Conservation (phyloP, 495 filamentous ascomycete genomes). For the Trichoderma erinaceum region DNA sequence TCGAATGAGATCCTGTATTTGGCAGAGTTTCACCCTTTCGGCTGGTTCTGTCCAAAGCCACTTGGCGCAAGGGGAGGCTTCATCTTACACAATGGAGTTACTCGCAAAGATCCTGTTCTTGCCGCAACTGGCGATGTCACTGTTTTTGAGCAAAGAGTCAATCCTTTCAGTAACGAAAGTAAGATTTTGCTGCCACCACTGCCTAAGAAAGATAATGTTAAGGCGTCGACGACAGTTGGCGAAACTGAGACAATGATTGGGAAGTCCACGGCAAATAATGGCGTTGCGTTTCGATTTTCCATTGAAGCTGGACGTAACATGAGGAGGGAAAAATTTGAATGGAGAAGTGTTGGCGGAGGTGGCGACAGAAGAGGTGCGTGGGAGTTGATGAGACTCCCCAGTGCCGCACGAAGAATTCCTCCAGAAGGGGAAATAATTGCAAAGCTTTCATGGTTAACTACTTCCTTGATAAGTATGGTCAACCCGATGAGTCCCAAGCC, state of each 20-base stretch:
- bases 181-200: neutral
- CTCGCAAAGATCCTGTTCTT: neutral
- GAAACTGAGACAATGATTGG: neutral
- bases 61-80: neutral
- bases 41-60: neutral
- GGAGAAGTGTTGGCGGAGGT: neutral
- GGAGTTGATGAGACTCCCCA: neutral
- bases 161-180: neutral
- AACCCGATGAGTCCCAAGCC: neutral
- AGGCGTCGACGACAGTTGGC: neutral
- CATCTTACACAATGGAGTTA: neutral
- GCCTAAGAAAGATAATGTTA: neutral
- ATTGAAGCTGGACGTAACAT: neutral
- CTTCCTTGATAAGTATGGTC: neutral
- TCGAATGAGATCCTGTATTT: neutral
- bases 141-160: neutral
- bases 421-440: neutral
- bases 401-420: neutral
- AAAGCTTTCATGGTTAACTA: neutral
- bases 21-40: neutral
- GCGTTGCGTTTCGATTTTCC: neutral
- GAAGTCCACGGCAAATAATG: neutral
- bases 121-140: neutral
- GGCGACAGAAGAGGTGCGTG: neutral
- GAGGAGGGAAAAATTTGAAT: neutral